Evolutionary conservation across 2,329 filamentous ascomycete genomes (phyloP).

Genomic region (Exophiala dermatitidis): DNA sequence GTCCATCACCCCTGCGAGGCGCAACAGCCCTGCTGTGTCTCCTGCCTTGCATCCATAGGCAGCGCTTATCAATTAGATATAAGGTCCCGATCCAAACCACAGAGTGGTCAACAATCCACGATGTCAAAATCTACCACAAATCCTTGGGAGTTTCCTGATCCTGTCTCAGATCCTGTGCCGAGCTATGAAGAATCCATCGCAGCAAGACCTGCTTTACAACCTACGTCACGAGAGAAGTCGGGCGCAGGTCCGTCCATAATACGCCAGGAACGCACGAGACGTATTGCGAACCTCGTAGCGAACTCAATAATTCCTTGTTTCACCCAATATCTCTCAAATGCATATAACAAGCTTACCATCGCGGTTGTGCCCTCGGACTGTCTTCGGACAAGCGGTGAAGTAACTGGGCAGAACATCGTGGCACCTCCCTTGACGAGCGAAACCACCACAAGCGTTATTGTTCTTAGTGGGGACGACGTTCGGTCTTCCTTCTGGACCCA

Average conservation of each 20-base stretch:
- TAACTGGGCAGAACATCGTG: conserved; percentile 36
- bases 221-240: background rate
- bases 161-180: conserved; percentile 31
- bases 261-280: conserved; percentile 31
- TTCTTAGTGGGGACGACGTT: conserved; percentile 37
- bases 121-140: conserved; percentile 11
- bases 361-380: conserved; percentile 41
- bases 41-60: too few species aligned
- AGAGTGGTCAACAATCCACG: background rate
- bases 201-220: background rate
- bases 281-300: conserved; percentile 36
- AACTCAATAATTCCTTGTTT: conserved; percentile 39
- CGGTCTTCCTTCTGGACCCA: conserved; percentile 40
- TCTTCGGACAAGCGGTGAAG: conserved; percentile 18
- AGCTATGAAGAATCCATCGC: conserved; percentile 32
- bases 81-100: background rate
- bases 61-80: too few species aligned
- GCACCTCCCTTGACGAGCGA: conserved; percentile 10
- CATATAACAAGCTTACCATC: conserved; percentile 40
- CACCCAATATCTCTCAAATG: conserved; percentile 34
- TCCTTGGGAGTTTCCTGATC: conserved; percentile 28
- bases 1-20: too few species aligned
- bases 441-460: conserved; percentile 30
- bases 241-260: conserved; percentile 3
- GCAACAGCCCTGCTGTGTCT: too few species aligned